Base-by-base conservation (phyloP, 1,284 basidiomycete species). In the Papiliotrema laurentii region DNA sequence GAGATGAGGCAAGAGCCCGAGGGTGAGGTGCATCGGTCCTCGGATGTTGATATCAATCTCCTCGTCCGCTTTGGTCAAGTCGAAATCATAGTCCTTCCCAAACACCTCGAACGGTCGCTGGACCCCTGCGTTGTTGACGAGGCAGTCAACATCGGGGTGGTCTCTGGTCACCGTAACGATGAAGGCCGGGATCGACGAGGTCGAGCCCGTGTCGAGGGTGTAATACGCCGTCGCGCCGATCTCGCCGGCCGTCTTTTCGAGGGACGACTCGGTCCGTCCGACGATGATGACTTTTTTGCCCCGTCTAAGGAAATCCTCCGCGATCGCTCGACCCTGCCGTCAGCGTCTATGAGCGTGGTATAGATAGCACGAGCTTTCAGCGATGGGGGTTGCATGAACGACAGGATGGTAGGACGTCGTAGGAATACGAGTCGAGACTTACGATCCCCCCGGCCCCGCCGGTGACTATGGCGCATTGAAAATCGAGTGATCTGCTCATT, bases 41-140 rank as follows among this genome's bases (percentile, higher is more conserved):
- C 60, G 50, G 27, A 63, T 54, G 33, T 63, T 58, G 47, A 63
- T 63, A 22, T 60, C 50, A 40, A 63, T 58, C 49, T 63, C 60
- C 31, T 58, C 46, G 36, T 63, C 60, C 24, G 60, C 60, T n/a
- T 45, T 47, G n/a, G 41, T n/a, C 11, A 63, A 44, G 41, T 58
- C 56, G 19, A 60, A 63, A 18, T 43, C 45, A 49, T 63, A 63
- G n/a, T 58, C 56, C 7, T 53, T 50, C 14, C 58, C 53, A 21
- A 51, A 34, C 13, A 60, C 43, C 31, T 60, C 50, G 38, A 63
- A 49, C 11, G 60, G 60, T 31, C 47, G 41, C 48, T 75, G 72
- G 0, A 75, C 72, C 5, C 72, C 73, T 4, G 73, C 73, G 57
- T 75, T 75, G 59, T 73, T 73, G 59, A 74, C 69, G 44, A 75